Evolutionary conservation across 2,329 filamentous ascomycete genomes (phyloP), one percentile per base, ranked within the genome.

Genomic region (Nemania bipapillata): DNA sequence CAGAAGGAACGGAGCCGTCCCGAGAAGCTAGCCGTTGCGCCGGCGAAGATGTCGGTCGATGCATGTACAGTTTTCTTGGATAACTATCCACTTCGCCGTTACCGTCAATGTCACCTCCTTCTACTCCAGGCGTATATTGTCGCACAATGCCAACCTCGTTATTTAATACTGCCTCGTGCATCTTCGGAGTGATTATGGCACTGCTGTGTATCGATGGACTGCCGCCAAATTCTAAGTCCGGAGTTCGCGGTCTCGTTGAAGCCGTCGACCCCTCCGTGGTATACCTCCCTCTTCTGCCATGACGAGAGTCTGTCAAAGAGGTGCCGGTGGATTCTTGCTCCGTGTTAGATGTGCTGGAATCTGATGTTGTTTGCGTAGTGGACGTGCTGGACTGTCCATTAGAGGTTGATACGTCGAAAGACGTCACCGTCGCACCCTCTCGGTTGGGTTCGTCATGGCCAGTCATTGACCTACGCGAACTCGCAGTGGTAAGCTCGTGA

Each of bases 101-200:
- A n/a, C 68, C 66, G 24, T 67, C 70, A 11, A 30, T 40, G 30
- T 71, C 69, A 20, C 71, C 67, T 22, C 63, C 66, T 30, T 72
- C 72, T 37, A 71, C 67, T 20, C 74, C 72, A 40, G 66, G 30
- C 6, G 61, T 58, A 30, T 63, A 20, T 28, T 68, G 60, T 60
- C 58, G 72, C 9, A 63, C 32, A 17, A 70, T 59, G 9, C 68
- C 65, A 2, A 62, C 53, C 4, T 73, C 73, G 12, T 58, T 40
- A 30, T 57, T 70, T 6, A 68, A 20, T 6, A 67, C 26, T 20
- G 62, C 42, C 42, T 71, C 72, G 42, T 74, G 67, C 4, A 64
- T 55, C 64, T 72, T 77, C n/a, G 77, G 77, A 1, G 76, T 79
- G 17, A 75, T 66, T 42, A 79, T 26, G n/a, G 76, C 24, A 59